Base-by-base conservation (phyloP, 1,284 basidiomycete species). In the Tetrapyrgos nigripes region DNA sequence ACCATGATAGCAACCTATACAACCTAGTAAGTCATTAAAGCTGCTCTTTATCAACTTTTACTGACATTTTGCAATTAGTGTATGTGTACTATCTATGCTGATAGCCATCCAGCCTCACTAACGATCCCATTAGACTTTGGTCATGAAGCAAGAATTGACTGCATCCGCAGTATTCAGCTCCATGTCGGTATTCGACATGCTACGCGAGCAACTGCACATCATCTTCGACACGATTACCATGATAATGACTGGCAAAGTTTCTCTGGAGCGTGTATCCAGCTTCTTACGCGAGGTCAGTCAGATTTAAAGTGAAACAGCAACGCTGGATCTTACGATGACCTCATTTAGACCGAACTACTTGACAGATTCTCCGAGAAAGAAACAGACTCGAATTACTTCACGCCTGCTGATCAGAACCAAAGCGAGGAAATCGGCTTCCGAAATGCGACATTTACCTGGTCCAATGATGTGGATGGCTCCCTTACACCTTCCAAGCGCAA, bases 1-100 rank as follows among this genome's bases (percentile, higher is more conserved):
- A 86, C 85, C 14, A 92, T 92, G 83, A 68, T 86, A 35, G 79
- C 81, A 19, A 90, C 90, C 0, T 93, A 86, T 68, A 80, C 82
- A 6, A 82, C 84, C 33, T 90, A 82, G 74, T 76, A 75, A 1
- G 56, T 74, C 59, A 50, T 64, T 62, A 27, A 60, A n/a, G n/a
- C n/a, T n/a, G n/a, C n/a, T n/a, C n/a, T n/a, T n/a, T n/a, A n/a
- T n/a, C n/a, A n/a, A n/a, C n/a, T n/a, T n/a, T n/a, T n/a, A n/a
- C n/a, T 29, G 14, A 23, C 45, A 50, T 1, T 14, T 55, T 21
- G 17, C 27, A 47, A 46, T 53, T 37, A 52, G 23, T 23, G 48
- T 53, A 10, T 21, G 54, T n/a, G 33, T 49, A n/a, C 62, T 27
- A 62, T 56, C 23, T 45, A 37, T 49, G 14, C 50, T 51, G 49